Conservation (phyloP, 768 basidiomycete species). For the Mycena olivaceomarginata region DNA sequence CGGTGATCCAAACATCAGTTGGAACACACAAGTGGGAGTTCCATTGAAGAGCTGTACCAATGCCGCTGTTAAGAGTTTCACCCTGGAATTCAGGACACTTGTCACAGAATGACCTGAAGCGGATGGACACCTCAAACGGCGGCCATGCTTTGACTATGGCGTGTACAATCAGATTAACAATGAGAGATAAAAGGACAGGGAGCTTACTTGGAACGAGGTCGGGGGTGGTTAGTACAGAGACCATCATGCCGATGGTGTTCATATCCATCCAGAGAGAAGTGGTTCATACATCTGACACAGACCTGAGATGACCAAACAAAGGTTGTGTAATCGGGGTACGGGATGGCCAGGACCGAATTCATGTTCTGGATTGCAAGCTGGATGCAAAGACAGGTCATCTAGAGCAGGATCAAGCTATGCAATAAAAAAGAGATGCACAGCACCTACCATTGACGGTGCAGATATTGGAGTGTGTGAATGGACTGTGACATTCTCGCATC, state of each 20-base stretch:
- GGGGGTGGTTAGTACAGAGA: slow-evolving; percentile 14
- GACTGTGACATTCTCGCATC: too few relatives aligned
- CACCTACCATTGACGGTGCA: neutral
- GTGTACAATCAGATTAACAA: neutral
- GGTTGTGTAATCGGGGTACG: neutral
- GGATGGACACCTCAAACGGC: neutral
- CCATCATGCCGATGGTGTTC: neutral
- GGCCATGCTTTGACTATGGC: neutral
- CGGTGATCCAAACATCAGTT: slow-evolving; percentile 25
- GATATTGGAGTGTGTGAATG: too few relatives aligned
- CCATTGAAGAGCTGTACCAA: slow-evolving; percentile 20
- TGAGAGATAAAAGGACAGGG: neutral
- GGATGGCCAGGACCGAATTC: neutral
- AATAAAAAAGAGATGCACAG: neutral
- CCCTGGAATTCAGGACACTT: neutral
- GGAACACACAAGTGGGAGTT: slow-evolving; percentile 23
- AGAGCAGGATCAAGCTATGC: neutral
- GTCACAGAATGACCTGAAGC: neutral
- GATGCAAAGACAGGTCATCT: neutral
- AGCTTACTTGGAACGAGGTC: neutral
- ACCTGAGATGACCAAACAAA: neutral
- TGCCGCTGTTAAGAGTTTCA: neutral
- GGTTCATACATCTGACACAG: neutral
- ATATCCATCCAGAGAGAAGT: slow-evolving; percentile 12
- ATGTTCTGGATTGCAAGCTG: neutral